Evolutionary conservation across 139 green algal genomes (phyloP), one percentile per base, ranked within the genome.

Genomic region (Micractinium conductrix): DNA sequence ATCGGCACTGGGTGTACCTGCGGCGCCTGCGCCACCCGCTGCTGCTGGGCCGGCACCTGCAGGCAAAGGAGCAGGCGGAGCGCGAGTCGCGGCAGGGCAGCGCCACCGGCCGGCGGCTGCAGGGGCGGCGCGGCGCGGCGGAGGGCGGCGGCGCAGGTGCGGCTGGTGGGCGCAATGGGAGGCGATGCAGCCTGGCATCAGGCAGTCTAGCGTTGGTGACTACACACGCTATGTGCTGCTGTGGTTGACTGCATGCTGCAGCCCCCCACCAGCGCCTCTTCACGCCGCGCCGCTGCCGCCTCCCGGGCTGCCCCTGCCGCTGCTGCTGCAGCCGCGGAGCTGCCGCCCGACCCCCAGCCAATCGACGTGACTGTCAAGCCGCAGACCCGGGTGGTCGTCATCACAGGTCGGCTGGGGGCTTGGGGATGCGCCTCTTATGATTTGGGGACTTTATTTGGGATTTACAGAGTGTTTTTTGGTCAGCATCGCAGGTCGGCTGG

Each of bases 11-110:
- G n/a, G 86, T 96, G 74, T 79, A 90, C 21, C 85, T 96, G 21
- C 78, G 86, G 7, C 70, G 79, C 26, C 80, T 95, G 30, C 83
- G 90, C 55, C 94, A 98, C 85, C 95, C 94, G 6, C 87, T 98
- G 89, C 88, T 98, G 87, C 86, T 93, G 75, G 95, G 84, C 0
- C 78, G 91, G 26, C 92, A 94, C 58, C 74, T 96, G 33, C 55
- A 87, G 19, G 24, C 84, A 21, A 86, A 87, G 67, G 90, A 87
- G 53, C 24, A 73, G 30, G 30, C 75, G 62, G 44, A 79, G 65
- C 63, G 74, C 21, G 44, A 42, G 43, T 50, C 63, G 37, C 63
- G 85, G 55, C 68, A 48, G 35, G 79, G 28, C 78, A 55, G 76
- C 53, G 79, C 40, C 44, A 43, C 30, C 2, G 43, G 26, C 10